Percentiles rank a stretch among this genome's conserved stretches.
Conservation (phyloP, 495 filamentous ascomycete genomes). For the Apodospora peruviana region DNA sequence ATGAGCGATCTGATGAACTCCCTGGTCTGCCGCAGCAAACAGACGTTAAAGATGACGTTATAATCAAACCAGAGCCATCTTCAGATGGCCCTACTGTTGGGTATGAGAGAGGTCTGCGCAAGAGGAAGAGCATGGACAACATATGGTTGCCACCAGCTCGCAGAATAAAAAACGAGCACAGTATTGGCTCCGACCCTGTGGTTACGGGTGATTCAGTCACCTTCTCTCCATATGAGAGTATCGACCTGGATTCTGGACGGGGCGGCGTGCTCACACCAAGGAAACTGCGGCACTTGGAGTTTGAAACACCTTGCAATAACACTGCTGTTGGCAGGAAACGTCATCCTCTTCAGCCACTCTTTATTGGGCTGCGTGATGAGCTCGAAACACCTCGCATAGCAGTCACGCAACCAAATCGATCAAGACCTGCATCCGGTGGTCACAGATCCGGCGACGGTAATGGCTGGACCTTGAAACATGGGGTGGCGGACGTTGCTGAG, state of each 20-base stretch:
- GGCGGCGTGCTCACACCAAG: conserved; percentile 57
- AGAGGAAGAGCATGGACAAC: conserved; percentile 31
- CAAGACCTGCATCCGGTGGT: neutral
- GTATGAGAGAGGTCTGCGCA: conserved; percentile 36
- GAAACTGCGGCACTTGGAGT: conserved; percentile 29
- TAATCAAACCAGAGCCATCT: conserved; percentile 36
- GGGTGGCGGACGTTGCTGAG: conserved; percentile 17
- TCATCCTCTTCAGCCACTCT: neutral
- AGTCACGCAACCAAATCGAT: neutral
- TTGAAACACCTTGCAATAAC: neutral
- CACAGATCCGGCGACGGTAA: neutral
- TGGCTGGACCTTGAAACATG: conserved; percentile 6
- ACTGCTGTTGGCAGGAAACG: neutral
- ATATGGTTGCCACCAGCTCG: conserved; percentile 7
- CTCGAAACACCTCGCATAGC: neutral
- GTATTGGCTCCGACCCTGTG: conserved; percentile 28
- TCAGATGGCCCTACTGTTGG: conserved; percentile 41
- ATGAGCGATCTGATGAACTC: conserved; percentile 14
- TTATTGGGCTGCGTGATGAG: neutral
- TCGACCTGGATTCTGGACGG: conserved; percentile 68
- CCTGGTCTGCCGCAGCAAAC: conserved; percentile 16
- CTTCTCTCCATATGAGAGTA: conserved; percentile 47
- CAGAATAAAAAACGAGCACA: conserved; percentile 30
- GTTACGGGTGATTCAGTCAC: conserved; percentile 23
- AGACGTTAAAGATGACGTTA: conserved; percentile 2